Conservation (phyloP, 2,329 filamentous ascomycete species). For the Monosporascus sp. region DNA sequence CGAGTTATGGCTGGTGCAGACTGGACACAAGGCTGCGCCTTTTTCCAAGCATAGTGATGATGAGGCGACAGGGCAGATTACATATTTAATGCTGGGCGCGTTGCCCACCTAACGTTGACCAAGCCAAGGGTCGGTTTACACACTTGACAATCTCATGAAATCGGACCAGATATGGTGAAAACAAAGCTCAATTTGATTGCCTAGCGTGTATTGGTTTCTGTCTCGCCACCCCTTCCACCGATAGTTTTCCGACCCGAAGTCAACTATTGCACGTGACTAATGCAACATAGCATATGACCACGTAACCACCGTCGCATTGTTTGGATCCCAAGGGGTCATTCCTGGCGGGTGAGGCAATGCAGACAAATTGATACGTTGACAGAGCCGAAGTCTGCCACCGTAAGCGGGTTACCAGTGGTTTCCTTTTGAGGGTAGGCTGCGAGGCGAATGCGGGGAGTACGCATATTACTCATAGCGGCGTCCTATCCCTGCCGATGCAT, state of each 20-base stretch:
- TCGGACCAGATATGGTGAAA: slow-evolving; percentile 2
- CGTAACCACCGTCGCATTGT: background rate
- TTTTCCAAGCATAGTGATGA: no score
- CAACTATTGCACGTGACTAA: background rate
- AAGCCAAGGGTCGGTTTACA: no score
- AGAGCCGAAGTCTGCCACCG: slow-evolving; percentile 10
- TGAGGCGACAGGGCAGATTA: no score
- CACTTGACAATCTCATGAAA: no score
- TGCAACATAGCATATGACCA: background rate
- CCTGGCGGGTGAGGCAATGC: background rate
- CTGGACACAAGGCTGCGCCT: no score
- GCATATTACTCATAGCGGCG: background rate
- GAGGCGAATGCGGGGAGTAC: background rate
- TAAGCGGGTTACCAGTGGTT: slow-evolving; percentile 1
- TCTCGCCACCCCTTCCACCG: background rate
- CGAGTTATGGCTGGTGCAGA: no score
- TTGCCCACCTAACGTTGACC: no score
- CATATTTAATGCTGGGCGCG: no score
- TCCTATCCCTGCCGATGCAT: background rate
- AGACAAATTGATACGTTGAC: background rate
- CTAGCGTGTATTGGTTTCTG: slow-evolving; percentile 21
- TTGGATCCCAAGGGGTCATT: background rate
- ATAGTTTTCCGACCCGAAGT: background rate
- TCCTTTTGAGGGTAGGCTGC: background rate
- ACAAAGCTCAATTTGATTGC: slow-evolving; percentile 20